These are phyloP conservation scores for Plasmodium cynomolgi DNA, from an alignment of 169 alveolate species.

Conservation along the genomic window DNA sequence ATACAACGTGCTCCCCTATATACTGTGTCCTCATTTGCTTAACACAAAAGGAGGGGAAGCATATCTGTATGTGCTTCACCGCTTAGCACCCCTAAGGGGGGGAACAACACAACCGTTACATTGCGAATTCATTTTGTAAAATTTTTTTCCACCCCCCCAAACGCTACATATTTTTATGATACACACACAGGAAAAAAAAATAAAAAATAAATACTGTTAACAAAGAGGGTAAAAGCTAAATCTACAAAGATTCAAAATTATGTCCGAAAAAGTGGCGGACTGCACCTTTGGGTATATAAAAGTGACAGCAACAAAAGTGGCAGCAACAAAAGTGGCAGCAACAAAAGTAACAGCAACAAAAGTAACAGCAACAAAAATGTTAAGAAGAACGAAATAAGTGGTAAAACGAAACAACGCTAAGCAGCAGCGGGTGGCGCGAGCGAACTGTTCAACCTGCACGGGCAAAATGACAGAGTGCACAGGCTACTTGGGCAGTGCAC, in stretches of 20 bases:
- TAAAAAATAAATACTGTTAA: not conserved
- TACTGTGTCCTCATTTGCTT: not conserved
- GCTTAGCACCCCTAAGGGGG: not conserved
- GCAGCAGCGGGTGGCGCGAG: not conserved
- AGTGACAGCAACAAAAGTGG: not conserved
- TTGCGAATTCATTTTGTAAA: slow-evolving; percentile 8
- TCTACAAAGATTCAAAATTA: slow-evolving; percentile 14
- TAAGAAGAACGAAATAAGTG: not conserved
- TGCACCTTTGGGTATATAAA: not conserved
- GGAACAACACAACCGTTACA: not conserved
- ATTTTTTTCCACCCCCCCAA: slow-evolving; percentile 26
- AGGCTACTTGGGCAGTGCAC: slow-evolving; percentile 1
- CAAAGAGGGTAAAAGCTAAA: slow-evolving; percentile 22
- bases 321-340: not conserved
- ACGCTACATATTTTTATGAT: slow-evolving; percentile 13
- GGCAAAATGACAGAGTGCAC: not conserved
- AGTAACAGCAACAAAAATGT: not conserved
- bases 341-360: not conserved
- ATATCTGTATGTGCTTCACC: not conserved
- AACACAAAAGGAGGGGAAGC: not conserved
- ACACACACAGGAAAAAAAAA: not conserved
- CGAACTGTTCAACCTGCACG: not conserved
- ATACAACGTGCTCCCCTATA: not conserved
- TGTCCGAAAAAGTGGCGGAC: not conserved
- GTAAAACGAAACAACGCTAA: not conserved